phyloP scores from a whole-genome alignment of 805 yeast species.

The Kluyveromyces aestuarii region DNA sequence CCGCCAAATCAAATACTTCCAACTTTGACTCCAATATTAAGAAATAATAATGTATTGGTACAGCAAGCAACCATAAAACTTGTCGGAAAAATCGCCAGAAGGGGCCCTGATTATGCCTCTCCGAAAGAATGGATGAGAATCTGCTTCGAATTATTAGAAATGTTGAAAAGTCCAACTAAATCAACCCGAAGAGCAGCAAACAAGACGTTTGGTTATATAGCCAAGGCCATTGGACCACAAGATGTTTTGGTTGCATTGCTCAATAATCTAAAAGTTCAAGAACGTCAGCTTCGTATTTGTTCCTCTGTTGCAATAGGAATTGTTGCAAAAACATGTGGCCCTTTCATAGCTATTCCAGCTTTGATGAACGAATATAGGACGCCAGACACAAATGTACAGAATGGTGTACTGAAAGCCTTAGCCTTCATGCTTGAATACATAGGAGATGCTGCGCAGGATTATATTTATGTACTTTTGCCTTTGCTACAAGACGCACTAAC shows the following conservation, averaged over 20 bases:
- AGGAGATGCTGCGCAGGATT: conserved; percentile 71
- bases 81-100: conserved; percentile 73
- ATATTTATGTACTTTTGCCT: conserved; percentile 71
- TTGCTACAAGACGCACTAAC: conserved; percentile 81
- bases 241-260: conserved; percentile 80
- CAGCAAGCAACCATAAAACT: conserved; percentile 74
- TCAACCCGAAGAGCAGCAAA: conserved; percentile 79
- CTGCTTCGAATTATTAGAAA: conserved; percentile 81
- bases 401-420: conserved; percentile 87
- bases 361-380: conserved; percentile 90
- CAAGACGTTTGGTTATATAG: conserved; percentile 82
- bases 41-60: conserved; percentile 84
- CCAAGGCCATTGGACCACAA: conserved; percentile 91
- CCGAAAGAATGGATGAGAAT: conserved; percentile 98
- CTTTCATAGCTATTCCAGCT: conserved; percentile 90
- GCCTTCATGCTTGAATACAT: conserved; percentile 89
- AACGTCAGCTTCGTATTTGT: conserved; percentile 91
- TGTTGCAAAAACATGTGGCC: conserved; percentile 87
- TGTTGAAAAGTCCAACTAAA: conserved; percentile 73
- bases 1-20: conserved; percentile 78
- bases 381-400: conserved; percentile 88
- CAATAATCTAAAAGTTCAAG: conserved; percentile 83
- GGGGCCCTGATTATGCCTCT: conserved; percentile 71
- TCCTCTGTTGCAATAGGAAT: conserved; percentile 97
- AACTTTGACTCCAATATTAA: conserved; percentile 80